A percentile compares a stretch with the other conserved stretches of the same genome.
phyloP scores from a whole-genome alignment of 164 flowering plant genomes.

The Vitis labrusca region DNA sequence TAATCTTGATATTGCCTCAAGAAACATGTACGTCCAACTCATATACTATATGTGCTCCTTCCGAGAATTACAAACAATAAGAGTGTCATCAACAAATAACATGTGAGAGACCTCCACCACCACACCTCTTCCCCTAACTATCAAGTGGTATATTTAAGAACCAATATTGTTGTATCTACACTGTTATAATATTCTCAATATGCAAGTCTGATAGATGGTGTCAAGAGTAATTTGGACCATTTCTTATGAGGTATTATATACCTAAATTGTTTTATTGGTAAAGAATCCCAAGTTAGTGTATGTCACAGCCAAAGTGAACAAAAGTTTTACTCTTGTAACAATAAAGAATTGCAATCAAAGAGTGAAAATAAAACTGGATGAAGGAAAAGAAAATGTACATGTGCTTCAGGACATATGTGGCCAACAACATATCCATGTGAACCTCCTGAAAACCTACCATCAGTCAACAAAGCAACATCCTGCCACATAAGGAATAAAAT shows the following conservation, averaged over 20 bases:
- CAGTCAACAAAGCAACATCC: conserved; percentile 93
- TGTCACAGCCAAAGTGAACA: no score
- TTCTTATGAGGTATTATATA: background rate
- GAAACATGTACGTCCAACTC: no score
- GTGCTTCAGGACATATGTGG: conserved; percentile 97
- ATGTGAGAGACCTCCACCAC: no score
- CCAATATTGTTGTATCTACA: background rate
- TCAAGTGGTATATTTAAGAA: no score
- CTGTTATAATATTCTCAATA: background rate
- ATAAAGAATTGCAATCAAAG: background rate
- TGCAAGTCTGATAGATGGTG: background rate
- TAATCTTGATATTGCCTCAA: no score
- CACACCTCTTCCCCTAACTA: no score
- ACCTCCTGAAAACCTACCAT: conserved; percentile 97
- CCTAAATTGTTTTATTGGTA: no score
- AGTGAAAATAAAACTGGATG: background rate
- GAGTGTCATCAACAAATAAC: no score
- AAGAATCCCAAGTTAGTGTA: background rate
- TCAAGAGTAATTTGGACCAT: background rate
- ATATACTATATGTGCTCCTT: no score
- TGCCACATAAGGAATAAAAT: conserved; percentile 24
- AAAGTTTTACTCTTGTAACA: no score
- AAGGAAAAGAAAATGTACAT: conserved; percentile 41
- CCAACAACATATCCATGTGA: conserved; percentile 99
- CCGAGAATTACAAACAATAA: no score